These are phyloP conservation scores for Penicillium flavigenum DNA, from an alignment of 495 filamentous ascomycete species.

Conservation along the genomic window DNA sequence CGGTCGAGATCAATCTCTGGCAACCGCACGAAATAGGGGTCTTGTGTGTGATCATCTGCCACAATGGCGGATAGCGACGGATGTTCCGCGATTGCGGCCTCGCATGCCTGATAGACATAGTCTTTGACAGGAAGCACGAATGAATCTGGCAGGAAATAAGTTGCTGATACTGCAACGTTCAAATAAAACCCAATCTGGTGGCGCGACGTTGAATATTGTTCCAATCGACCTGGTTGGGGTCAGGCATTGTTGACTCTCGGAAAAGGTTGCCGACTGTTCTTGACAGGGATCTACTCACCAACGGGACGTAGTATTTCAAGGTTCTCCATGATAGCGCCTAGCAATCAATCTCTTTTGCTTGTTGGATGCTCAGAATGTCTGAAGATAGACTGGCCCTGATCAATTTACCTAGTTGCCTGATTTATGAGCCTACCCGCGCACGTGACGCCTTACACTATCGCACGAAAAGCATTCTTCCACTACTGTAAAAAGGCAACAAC, in stretches of 20 bases:
- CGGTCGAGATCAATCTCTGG: conserved; percentile 41
- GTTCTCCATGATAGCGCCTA: conserved; percentile 18
- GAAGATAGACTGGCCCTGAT: not conserved
- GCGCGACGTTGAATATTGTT: conserved; percentile 45
- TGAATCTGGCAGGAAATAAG: conserved; percentile 34
- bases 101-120: conserved; percentile 40
- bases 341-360: not conserved
- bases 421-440: conserved; percentile 5
- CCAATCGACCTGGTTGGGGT: conserved; percentile 35
- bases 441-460: conserved; percentile 1
- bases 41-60: conserved; percentile 38
- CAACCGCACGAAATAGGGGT: conserved; percentile 48
- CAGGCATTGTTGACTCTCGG: conserved; percentile 2
- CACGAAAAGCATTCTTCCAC: not conserved
- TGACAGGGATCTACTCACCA: conserved; percentile 22
- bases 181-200: conserved; percentile 46
- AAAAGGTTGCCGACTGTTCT: conserved; percentile 1
- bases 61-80: conserved; percentile 45
- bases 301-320: conserved; percentile 31
- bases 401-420: not conserved
- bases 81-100: conserved; percentile 39
- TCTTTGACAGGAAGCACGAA: conserved; percentile 33
- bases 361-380: not conserved
- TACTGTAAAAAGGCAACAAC: not conserved
- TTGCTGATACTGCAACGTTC: conserved; percentile 42